Conservation (phyloP, 2,329 filamentous ascomycete genomes). For the Anisogramma anomala region DNA sequence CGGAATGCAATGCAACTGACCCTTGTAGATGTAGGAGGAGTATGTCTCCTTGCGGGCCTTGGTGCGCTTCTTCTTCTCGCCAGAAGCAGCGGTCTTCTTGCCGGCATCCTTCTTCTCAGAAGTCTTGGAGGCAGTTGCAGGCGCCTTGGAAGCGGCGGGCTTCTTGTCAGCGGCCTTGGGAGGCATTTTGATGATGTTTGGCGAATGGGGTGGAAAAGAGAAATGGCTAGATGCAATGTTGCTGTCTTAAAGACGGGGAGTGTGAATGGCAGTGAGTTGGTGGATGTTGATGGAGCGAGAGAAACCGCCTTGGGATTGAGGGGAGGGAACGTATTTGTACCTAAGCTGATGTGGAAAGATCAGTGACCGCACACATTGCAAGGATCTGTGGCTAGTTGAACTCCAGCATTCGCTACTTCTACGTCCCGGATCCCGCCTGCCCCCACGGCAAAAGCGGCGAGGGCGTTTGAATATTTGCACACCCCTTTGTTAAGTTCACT, state of each 20-base stretch:
- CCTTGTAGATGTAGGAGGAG: slow-evolving; percentile 99
- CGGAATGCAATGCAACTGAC: slow-evolving; percentile 38
- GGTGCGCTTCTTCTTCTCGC: slow-evolving; percentile 99
- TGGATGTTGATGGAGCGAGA: background rate
- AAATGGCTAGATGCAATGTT: slow-evolving; percentile 26
- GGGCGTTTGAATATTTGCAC: no score
- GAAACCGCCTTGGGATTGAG: no score
- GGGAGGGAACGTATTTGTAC: no score
- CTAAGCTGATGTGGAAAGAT: no score
- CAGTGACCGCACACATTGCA: no score
- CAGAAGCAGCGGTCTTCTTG: slow-evolving; percentile 96
- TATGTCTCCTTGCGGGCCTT: slow-evolving; percentile 99
- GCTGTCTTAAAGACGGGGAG: no score
- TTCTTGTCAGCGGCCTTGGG: slow-evolving; percentile 98
- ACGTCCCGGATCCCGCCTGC: no score
- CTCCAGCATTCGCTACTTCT: no score
- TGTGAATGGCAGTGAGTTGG: no score
- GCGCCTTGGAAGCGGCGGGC: slow-evolving; percentile 95
- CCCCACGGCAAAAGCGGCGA: no score
- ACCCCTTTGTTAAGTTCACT: no score
- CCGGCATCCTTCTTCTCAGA: slow-evolving; percentile 98
- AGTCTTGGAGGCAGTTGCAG: slow-evolving; percentile 57
- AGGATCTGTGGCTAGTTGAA: no score
- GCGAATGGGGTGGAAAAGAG: background rate
- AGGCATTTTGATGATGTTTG: slow-evolving; percentile 59